These are phyloP conservation scores for Dendrobium catenatum DNA, from an alignment of 106 monocot species.

Conservation along the genomic window DNA sequence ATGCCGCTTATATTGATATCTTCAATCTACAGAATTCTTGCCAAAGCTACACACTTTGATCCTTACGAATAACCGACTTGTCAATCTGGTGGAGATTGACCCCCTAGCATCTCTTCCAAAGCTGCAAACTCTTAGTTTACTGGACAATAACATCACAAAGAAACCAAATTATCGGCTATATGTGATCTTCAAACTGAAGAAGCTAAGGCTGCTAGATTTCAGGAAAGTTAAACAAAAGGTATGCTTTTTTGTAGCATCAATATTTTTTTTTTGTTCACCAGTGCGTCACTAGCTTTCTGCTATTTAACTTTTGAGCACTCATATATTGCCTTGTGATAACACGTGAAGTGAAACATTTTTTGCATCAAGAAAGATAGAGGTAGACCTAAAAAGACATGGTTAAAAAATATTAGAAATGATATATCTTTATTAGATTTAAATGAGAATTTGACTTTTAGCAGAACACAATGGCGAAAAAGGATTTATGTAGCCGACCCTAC, in stretches of 20 bases:
- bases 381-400: too few species aligned
- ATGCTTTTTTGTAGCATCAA: neutral
- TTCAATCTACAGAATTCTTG: slow-evolving; percentile 53
- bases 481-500: too few species aligned
- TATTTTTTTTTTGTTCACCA: neutral
- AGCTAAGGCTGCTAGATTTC: slow-evolving; percentile 80
- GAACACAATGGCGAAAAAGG: too few species aligned
- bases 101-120: slow-evolving; percentile 90
- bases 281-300: neutral
- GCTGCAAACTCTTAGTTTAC: slow-evolving; percentile 75
- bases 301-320: neutral
- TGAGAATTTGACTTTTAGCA: too few species aligned
- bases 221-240: slow-evolving; percentile 95
- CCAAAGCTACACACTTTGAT: slow-evolving; percentile 90
- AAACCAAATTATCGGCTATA: slow-evolving; percentile 90
- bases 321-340: neutral
- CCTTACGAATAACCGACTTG: slow-evolving; percentile 94
- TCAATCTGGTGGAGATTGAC: slow-evolving; percentile 91
- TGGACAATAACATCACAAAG: slow-evolving; percentile 95
- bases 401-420: too few species aligned
- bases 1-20: neutral
- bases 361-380: too few species aligned
- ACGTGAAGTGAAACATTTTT: neutral
- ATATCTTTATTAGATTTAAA: too few species aligned
- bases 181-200: slow-evolving; percentile 88